A percentile compares a stretch with the other conserved stretches of the same genome.
phyloP scores from a whole-genome alignment of 495 filamentous ascomycete species.

The Aspergillus indologenus region DNA sequence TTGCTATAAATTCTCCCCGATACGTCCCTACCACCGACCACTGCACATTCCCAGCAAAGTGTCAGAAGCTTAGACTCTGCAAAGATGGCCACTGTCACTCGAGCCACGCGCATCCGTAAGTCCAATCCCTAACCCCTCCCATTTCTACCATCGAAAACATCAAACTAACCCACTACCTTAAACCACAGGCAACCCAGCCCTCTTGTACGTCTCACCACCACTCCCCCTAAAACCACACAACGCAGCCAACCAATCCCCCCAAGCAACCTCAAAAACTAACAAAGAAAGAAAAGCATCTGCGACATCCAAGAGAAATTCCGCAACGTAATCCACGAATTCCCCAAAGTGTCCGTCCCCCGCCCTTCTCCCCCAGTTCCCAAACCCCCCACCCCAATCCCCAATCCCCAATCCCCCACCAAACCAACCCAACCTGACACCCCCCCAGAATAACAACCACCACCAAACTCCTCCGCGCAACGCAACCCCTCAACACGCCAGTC shows the following conservation, averaged over 20 bases:
- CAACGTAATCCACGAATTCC: conserved; percentile 73
- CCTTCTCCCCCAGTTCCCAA: neutral
- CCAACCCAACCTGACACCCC: neutral
- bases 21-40: no score
- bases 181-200: conserved; percentile 58
- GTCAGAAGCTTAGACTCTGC: no score
- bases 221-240: neutral
- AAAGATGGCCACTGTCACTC: conserved; percentile 31
- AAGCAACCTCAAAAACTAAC: conserved; percentile 4
- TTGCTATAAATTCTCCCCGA: no score
- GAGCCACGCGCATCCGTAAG: conserved; percentile 39
- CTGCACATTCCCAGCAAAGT: neutral
- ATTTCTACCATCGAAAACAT: no score
- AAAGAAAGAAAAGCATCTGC: conserved; percentile 67
- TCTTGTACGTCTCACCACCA: conserved; percentile 54
- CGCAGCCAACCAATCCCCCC: no score
- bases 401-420: neutral
- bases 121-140: neutral
- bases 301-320: conserved; percentile 96
- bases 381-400: neutral
- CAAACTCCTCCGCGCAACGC: conserved; percentile 44
- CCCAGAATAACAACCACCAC: conserved; percentile 34
- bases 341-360: conserved; percentile 60
- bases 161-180: conserved; percentile 18
- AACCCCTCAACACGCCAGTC: conserved; percentile 70